These are phyloP conservation scores for Cichorium intybus DNA, from an alignment of 140 eudicot species.

Conservation along the genomic window DNA sequence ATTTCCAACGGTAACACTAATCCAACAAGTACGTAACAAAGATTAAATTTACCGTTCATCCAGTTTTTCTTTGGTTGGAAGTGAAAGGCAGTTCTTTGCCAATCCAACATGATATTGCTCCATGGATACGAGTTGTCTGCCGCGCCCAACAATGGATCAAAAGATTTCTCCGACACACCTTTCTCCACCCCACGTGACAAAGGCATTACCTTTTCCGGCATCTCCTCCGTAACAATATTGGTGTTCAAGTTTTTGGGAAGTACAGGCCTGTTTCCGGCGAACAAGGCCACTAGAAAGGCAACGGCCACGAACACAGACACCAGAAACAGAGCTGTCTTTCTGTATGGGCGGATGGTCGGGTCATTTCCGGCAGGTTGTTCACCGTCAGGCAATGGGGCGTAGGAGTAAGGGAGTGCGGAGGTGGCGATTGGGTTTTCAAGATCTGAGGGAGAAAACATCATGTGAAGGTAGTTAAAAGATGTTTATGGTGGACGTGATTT, in stretches of 20 bases:
- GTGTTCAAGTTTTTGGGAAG: not conserved
- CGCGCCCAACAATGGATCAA: conserved; percentile 36
- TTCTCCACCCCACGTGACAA: conserved; percentile 49
- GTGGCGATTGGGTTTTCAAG: conserved; percentile 30
- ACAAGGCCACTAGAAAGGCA: conserved; percentile 22
- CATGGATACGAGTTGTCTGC: conserved; percentile 47
- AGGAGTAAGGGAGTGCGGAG: conserved; percentile 21
- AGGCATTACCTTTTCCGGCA: not conserved
- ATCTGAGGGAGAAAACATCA: conserved; percentile 28
- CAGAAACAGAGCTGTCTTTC: conserved; percentile 19
- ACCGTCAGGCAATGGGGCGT: conserved; percentile 37
- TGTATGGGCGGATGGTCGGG: conserved; percentile 18
- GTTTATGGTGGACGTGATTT: conserved; percentile 2
- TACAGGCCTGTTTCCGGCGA: conserved; percentile 1
- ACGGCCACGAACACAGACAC: conserved; percentile 39
- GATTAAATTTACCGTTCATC: conserved; percentile 54
- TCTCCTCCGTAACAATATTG: not conserved
- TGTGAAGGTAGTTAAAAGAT: conserved; percentile 10
- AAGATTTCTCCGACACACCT: conserved; percentile 70
- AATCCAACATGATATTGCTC: conserved; percentile 53
- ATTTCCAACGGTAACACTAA: too few species aligned
- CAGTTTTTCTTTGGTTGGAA: conserved; percentile 72
- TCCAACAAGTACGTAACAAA: not conserved
- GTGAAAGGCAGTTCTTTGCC: conserved; percentile 70
- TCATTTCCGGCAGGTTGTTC: conserved; percentile 17